Base-by-base conservation (phyloP, 2,329 filamentous ascomycete species). In the Hymenoscyphus linearis region DNA sequence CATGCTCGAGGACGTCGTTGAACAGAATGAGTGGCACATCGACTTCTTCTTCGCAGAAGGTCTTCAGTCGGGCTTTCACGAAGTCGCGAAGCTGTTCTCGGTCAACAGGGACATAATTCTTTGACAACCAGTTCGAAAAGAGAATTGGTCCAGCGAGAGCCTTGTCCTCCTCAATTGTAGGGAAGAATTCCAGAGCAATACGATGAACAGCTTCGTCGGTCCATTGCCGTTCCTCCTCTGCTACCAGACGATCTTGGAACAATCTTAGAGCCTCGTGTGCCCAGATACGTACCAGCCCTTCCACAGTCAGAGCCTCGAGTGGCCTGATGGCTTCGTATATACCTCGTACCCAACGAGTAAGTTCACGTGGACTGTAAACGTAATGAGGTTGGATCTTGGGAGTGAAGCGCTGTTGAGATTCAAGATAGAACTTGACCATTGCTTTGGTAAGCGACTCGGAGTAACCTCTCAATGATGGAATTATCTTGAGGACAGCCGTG, bases 101-200 rank as follows among this genome's bases (percentile, higher is more conserved):
- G 71, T 96, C 92, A 44, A 99, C 95, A 6, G 95, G 95, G 12
- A 98, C 86, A 72, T 99, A 99, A 74, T 99, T 90, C 85, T 96
- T 98, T 13, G 93, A 98, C 5, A 99, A 83, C 95, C 95, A 99
- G 78, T 99, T 99, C 6, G 96, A 99, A 82, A 96, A 99, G 60
- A 99, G 79, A 59, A 99, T 98, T 0, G 95, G 96, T 0, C 91
- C 91, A 66, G 90, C 90, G 34, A 99, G 84, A 55, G 95, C 93
- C 74, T 91, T 89, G 52, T 89, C 82, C 68, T 97, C 90, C 64
- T 99, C 90, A 64, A 99, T 91, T n/a, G 87, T 96, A 0, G 95
- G 95, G 83, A 99, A 99, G 73, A 90, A 86, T 64, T 97, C 90
- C 50, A 95, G 77, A 0, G 95, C 95, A 70, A 98, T 93, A 54